Conservation (phyloP, 768 basidiomycete genomes). For the Calocybe gangraenosa region DNA sequence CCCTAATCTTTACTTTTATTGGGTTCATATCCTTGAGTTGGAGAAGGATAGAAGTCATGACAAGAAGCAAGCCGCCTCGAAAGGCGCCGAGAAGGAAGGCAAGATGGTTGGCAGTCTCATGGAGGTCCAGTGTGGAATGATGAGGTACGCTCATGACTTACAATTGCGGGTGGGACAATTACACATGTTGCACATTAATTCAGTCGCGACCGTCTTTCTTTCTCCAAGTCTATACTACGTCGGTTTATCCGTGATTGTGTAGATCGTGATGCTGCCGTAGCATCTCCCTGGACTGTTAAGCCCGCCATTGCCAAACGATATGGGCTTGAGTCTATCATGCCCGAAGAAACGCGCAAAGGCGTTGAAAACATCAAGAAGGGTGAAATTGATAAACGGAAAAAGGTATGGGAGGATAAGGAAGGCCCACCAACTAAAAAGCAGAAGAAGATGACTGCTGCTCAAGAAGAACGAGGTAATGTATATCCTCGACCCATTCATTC, state of each 20-base stretch:
- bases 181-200: background rate
- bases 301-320: constrained; percentile 77
- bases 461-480: constrained; percentile 69
- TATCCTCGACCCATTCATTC: constrained; percentile 7
- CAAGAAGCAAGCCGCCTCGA: constrained; percentile 50
- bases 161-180: no score
- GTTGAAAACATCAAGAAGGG: constrained; percentile 80
- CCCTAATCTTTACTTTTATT: constrained; percentile 81
- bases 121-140: constrained; percentile 74
- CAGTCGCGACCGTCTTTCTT: constrained; percentile 92
- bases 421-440: constrained; percentile 78
- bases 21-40: constrained; percentile 79
- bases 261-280: constrained; percentile 86
- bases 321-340: constrained; percentile 82
- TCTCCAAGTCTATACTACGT: constrained; percentile 95
- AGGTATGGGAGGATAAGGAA: constrained; percentile 86
- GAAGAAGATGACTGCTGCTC: constrained; percentile 69
- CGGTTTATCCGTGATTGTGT: constrained; percentile 96
- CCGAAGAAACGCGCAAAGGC: constrained; percentile 74
- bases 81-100: constrained; percentile 48
- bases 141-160: constrained; percentile 56
- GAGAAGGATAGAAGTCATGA: constrained; percentile 65
- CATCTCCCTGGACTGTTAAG: constrained; percentile 96
- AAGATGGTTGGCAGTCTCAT: constrained; percentile 74
- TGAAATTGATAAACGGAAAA: constrained; percentile 91